Base-by-base conservation (phyloP, 805 yeast species). In the Sungouiozyma ichnusensis region DNA sequence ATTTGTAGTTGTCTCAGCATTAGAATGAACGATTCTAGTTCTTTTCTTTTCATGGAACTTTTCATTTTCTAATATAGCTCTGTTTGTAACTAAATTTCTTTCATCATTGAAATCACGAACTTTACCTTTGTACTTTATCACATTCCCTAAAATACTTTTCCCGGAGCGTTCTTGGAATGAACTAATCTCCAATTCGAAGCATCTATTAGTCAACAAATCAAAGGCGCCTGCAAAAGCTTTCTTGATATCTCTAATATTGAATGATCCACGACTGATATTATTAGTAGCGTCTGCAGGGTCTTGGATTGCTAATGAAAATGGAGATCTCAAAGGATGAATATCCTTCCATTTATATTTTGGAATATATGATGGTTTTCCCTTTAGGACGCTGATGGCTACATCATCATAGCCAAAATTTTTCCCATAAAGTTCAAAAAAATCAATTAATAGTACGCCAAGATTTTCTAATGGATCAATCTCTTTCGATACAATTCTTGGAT, bases 361-460 rank as follows among this genome's bases (percentile, higher is more conserved):
- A 43, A 83, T 53, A 53, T 85, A 87, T 16, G 66, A 58, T 44
- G 79, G 76, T 15, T 75, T 60, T 20, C 79, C 85, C 16, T 73
- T 64, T 2, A 55, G 54, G 36, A 82, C 76, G 8, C 82, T 76
- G 7, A 90, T 68, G 1, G 83, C 88, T 41, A 84, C 80, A 44
- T 73, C 68, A 54, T 85, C 92, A 58, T 85, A 87, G 20, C 88
- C 86, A 64, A 90, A 90, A 55, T 85, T 80, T 48, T 82, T 73
- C 8, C 98, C 98, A 55, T 87, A 90, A 6, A 87, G 69, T 60
- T 88, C 96, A 58, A 92, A 88, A 53, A 92, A 88, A 58, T 92
- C 97, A 39, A 90, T 82, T 41, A 92, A 65, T 19, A 90, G 64
- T 2, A 86, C 81, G 2, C 98, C 98, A 43, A 90, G 62, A 55